A percentile compares a stretch with the other conserved stretches of the same genome.
Conservation (phyloP, 176 grass and related monocot genomes). For the Triticum monococcum region DNA sequence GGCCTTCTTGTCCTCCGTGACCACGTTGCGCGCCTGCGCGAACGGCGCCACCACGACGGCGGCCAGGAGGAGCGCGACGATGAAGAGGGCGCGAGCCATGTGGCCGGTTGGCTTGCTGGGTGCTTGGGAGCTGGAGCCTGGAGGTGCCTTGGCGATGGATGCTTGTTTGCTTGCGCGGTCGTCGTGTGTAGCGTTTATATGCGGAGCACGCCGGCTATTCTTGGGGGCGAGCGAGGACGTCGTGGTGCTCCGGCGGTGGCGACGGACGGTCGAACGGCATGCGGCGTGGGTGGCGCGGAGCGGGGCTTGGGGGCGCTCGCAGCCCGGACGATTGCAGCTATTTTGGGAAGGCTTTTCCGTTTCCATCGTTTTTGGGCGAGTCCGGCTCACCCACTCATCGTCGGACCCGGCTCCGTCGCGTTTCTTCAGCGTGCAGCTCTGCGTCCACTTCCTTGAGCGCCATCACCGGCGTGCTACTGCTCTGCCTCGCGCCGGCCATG, state of each 20-base stretch:
- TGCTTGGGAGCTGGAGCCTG: not conserved
- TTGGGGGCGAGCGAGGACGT: not conserved
- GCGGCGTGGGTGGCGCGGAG: no score
- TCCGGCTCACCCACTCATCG: no score
- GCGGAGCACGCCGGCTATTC: not conserved
- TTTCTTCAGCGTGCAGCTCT: no score
- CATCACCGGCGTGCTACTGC: no score
- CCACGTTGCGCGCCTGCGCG: not conserved
- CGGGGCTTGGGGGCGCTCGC: no score
- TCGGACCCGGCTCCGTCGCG: no score
- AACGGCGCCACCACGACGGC: not conserved
- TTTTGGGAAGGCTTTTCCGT: no score
- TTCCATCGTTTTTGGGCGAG: no score
- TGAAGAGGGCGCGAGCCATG: constrained; percentile 5
- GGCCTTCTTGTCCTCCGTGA: not conserved
- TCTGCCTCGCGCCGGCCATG: no score
- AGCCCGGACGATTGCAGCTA: no score
- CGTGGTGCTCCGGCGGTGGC: not conserved
- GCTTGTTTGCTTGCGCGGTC: not conserved
- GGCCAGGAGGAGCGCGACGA: not conserved
- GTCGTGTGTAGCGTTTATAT: not conserved
- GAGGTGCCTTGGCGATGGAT: not conserved
- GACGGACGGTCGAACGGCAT: not conserved
- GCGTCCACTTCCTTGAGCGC: no score
- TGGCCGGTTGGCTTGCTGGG: not conserved